A percentile compares a stretch with the other conserved stretches of the same genome.
Conservation (phyloP, 306 rosid species). For the Trifolium repens region DNA sequence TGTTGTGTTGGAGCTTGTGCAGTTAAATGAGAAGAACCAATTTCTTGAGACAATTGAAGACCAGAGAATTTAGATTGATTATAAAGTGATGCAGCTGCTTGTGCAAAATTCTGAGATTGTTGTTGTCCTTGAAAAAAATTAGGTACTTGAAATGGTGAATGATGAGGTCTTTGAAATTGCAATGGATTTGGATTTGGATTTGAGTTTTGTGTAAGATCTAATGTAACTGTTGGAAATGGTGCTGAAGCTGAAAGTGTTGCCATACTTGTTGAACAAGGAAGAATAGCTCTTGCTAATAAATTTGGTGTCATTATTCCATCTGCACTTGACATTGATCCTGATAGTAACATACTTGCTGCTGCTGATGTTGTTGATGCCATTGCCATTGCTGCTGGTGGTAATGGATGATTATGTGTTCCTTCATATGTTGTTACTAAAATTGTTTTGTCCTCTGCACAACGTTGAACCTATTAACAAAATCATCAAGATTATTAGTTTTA, state of each 20-base stretch:
- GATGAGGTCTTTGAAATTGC: constrained; percentile 60
- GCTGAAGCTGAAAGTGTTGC: constrained; percentile 95
- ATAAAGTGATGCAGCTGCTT: constrained; percentile 63
- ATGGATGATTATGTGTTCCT: constrained; percentile 95
- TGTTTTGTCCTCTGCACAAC: constrained; percentile 85
- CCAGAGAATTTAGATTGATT: constrained; percentile 91
- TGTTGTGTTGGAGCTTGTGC: constrained; percentile 45
- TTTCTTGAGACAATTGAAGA: constrained; percentile 79
- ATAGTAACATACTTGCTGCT: constrained; percentile 85
- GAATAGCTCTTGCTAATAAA: constrained; percentile 79
- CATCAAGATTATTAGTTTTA: not conserved
- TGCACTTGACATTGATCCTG: constrained; percentile 90
- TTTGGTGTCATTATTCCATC: constrained; percentile 88
- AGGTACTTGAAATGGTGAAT: constrained; percentile 65
- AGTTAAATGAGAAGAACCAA: constrained; percentile 54
- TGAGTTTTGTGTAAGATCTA: constrained; percentile 82
- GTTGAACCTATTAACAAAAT: constrained; percentile 67
- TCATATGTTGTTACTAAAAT: constrained; percentile 91
- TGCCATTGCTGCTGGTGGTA: constrained; percentile 96
- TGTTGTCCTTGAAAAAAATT: constrained; percentile 53
- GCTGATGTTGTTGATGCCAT: constrained; percentile 95
- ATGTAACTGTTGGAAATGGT: constrained; percentile 81
- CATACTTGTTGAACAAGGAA: constrained; percentile 74
- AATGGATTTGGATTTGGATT: constrained; percentile 45
- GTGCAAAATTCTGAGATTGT: constrained; percentile 63